phyloP scores from a whole-genome alignment of 345 rosid genomes.

The Tarenaya hassleriana region DNA sequence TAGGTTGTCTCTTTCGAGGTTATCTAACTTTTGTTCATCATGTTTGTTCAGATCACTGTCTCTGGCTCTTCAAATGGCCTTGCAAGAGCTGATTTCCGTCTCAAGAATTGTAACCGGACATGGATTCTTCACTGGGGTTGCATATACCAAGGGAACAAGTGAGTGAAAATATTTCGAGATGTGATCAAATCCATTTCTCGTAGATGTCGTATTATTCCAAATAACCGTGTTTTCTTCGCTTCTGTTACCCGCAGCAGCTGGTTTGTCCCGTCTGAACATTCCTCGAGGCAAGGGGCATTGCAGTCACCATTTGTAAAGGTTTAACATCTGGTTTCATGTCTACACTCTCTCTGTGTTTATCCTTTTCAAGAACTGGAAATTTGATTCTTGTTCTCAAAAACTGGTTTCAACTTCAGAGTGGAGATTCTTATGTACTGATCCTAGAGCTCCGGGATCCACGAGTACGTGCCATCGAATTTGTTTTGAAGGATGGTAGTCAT shows the following conservation, averaged over 20 bases:
- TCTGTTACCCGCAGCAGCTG: slow-evolving; percentile 36
- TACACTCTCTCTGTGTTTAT: slow-evolving; percentile 5
- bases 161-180: slow-evolving; percentile 20
- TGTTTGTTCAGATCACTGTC: slow-evolving; percentile 35
- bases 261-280: slow-evolving; percentile 44
- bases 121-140: slow-evolving; percentile 70
- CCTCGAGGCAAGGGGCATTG: slow-evolving; percentile 48
- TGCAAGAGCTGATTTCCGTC: slow-evolving; percentile 54
- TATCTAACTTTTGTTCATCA: slow-evolving; percentile 3
- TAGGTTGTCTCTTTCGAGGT: slow-evolving; percentile 2
- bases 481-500: slow-evolving; percentile 46
- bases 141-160: slow-evolving; percentile 45
- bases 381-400: not conserved
- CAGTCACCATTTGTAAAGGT: slow-evolving; percentile 47
- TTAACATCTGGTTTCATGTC: slow-evolving; percentile 24
- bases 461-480: slow-evolving; percentile 49
- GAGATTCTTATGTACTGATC: slow-evolving; percentile 35
- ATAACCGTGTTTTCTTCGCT: slow-evolving; percentile 14
- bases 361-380: slow-evolving; percentile 3
- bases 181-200: not conserved
- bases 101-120: slow-evolving; percentile 41
- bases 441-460: slow-evolving; percentile 49
- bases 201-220: not conserved
- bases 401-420: slow-evolving; percentile 33
- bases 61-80: slow-evolving; percentile 36